Evolutionary conservation across 352 stramenopile genomes (phyloP).

Genomic region (Plasmopara viticola): DNA sequence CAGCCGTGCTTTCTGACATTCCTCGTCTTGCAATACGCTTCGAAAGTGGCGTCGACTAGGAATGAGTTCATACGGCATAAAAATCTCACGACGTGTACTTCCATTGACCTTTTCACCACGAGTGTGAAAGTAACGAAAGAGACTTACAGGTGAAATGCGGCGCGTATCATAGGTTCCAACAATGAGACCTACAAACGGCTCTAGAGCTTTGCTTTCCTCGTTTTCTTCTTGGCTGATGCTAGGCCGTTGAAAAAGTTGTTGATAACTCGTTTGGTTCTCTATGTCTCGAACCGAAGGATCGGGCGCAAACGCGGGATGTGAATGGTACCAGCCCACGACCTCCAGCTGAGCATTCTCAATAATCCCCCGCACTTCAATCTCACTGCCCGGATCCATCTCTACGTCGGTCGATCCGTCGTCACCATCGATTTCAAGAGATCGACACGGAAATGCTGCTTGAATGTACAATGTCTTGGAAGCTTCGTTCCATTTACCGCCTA

Average conservation of each 20-base stretch:
- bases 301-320: slow-evolving; percentile 89
- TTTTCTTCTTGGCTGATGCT: slow-evolving; percentile 12
- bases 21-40: slow-evolving; percentile 42
- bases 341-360: slow-evolving; percentile 86
- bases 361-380: slow-evolving; percentile 88
- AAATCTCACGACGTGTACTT: slow-evolving; percentile 38
- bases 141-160: slow-evolving; percentile 55
- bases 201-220: slow-evolving; percentile 24
- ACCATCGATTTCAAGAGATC: slow-evolving; percentile 81
- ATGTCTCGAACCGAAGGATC: slow-evolving; percentile 92
- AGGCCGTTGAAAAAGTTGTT: slow-evolving; percentile 80
- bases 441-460: slow-evolving; percentile 90
- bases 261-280: slow-evolving; percentile 92
- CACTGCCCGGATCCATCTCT: slow-evolving; percentile 91
- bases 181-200: slow-evolving; percentile 93
- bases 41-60: slow-evolving; percentile 44
- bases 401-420: slow-evolving; percentile 91
- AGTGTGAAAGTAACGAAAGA: slow-evolving; percentile 85
- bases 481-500: slow-evolving; percentile 88
- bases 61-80: slow-evolving; percentile 67
- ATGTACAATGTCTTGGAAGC: slow-evolving; percentile 83
- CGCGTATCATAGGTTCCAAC: slow-evolving; percentile 90
- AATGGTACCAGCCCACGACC: slow-evolving; percentile 95
- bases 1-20: slow-evolving; percentile 19
- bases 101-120: slow-evolving; percentile 63